Conservation (phyloP, 305 asterid species). For the Fraxinus paxiana region DNA sequence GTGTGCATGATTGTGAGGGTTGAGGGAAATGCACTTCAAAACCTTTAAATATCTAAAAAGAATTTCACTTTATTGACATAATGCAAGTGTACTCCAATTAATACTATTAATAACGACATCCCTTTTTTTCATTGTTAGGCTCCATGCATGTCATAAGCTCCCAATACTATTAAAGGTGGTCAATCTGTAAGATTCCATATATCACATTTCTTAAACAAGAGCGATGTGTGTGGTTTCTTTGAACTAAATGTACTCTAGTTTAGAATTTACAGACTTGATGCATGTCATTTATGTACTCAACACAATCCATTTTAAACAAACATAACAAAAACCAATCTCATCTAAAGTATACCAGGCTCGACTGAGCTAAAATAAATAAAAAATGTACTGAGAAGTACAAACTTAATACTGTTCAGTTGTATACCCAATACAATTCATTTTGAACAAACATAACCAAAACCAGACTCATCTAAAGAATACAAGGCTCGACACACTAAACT, state of each 20-base stretch:
- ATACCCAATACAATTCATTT: too few species aligned
- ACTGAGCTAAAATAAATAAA: background rate
- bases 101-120: background rate
- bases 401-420: background rate
- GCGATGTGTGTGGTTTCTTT: background rate
- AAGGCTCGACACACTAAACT: background rate
- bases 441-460: too few species aligned
- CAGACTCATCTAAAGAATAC: background rate
- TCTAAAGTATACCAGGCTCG: background rate
- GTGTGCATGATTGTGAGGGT: background rate
- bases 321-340: background rate
- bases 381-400: background rate
- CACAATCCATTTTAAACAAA: background rate
- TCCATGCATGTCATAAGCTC: too few species aligned
- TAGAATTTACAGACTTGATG: background rate
- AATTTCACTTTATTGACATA: background rate
- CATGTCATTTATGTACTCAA: background rate
- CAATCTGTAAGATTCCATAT: background rate
- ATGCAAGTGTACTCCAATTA: background rate
- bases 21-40: background rate
- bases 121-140: too few species aligned
- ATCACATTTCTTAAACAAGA: background rate
- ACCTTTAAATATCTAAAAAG: background rate
- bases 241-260: background rate
- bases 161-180: too few species aligned